Evolutionary conservation across 2,329 filamentous ascomycete species (phyloP).

Genomic region (Emergomyces orientalis): DNA sequence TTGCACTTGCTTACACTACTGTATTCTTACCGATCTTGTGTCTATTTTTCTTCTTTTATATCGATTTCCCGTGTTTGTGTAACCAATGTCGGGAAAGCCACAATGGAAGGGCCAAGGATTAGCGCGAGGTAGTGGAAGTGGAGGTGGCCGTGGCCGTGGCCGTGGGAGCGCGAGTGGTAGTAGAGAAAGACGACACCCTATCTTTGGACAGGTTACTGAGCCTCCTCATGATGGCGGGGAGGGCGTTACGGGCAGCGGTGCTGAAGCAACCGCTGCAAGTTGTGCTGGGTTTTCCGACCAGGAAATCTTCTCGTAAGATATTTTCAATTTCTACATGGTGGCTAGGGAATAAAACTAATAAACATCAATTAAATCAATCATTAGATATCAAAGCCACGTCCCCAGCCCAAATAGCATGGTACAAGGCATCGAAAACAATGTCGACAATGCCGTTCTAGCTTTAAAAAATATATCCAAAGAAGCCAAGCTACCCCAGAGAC

Average conservation of each 20-base stretch:
- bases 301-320: not conserved
- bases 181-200: not conserved
- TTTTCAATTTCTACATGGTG: slow-evolving; percentile 13
- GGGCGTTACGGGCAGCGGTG: not conserved
- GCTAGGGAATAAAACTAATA: slow-evolving; percentile 6
- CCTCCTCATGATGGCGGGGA: not conserved
- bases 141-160: no score
- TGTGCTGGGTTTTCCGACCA: not conserved
- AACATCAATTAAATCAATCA: not conserved
- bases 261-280: not conserved
- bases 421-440: not conserved
- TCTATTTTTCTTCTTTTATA: not conserved
- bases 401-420: not conserved
- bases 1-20: not conserved
- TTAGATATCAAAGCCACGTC: not conserved
- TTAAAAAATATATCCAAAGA: not conserved
- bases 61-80: not conserved
- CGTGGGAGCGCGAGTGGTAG: not conserved
- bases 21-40: not conserved
- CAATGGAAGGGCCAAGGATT: not conserved
- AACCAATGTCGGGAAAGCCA: not conserved
- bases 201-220: not conserved
- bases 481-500: slow-evolving; percentile 26
- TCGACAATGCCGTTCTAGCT: not conserved
- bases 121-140: not conserved